These are phyloP conservation scores for Rhodocollybia butyracea DNA, from an alignment of 768 basidiomycete species.

Conservation along the genomic window DNA sequence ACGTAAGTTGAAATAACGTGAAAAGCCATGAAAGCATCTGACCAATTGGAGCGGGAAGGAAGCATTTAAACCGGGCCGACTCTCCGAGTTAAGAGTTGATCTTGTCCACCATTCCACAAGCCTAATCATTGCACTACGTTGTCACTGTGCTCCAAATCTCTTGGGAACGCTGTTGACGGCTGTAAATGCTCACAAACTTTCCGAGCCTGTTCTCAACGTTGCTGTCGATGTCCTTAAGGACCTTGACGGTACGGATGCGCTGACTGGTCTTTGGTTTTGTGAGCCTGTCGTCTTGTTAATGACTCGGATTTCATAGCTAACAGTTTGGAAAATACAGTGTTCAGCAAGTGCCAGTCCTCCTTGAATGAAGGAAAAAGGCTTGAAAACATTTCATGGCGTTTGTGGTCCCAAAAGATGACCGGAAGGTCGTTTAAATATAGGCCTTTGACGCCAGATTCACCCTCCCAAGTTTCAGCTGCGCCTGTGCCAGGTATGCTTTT, in stretches of 20 bases:
- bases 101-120: too few species aligned
- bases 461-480: not conserved
- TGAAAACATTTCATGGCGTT: slow-evolving; percentile 86
- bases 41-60: too few species aligned
- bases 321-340: slow-evolving; percentile 47
- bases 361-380: slow-evolving; percentile 77
- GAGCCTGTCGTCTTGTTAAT: slow-evolving; percentile 21
- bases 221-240: slow-evolving; percentile 63
- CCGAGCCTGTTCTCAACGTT: slow-evolving; percentile 63
- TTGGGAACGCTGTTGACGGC: not conserved
- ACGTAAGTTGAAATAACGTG: too few species aligned
- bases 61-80: too few species aligned
- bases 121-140: not conserved
- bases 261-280: slow-evolving; percentile 70
- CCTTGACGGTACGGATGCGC: slow-evolving; percentile 65
- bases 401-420: slow-evolving; percentile 71
- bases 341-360: slow-evolving; percentile 79
- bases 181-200: slow-evolving; percentile 46
- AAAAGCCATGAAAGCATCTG: too few species aligned
- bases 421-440: slow-evolving; percentile 25
- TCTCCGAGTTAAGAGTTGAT: too few species aligned
- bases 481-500: not conserved
- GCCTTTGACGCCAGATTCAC: slow-evolving; percentile 24
- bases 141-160: not conserved
- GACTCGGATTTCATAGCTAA: slow-evolving; percentile 2